Evolutionary conservation across 768 basidiomycete species (phyloP), one percentile per base, ranked within the genome.

Genomic region (Boletus coccyginus): DNA sequence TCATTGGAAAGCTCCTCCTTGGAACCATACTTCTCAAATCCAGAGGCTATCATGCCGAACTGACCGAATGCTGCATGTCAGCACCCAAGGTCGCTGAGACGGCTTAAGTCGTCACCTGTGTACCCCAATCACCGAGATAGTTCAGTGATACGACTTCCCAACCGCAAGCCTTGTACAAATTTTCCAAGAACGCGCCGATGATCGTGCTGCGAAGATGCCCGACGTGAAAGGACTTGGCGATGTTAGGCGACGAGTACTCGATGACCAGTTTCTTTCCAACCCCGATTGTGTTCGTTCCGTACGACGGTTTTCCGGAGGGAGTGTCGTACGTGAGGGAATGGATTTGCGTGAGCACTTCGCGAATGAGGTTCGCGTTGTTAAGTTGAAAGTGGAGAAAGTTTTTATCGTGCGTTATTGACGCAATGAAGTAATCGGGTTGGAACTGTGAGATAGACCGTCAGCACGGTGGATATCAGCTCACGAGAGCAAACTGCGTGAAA

Each of bases 101-200:
- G 29, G 19, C 13, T 31, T 14, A 17, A 3, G n/a, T 21, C 0
- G 17, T 69, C 39, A 93, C 94, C 81, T 98, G 96, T 41, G 94
- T 98, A 24, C 96, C 96, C 96, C 95, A 98, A 68, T 98, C 96
- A 3, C 96, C 96, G 16, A 98, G 82, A 70, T 99, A 99, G 70
- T 99, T 99, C 73, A 98, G 77, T 2, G 89, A 81, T 38, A 83
- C 72, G n/a, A 95, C 94, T 8, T 93, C 83, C 94, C 93, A 98
- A 16, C 96, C 95, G 65, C 88, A 92, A 8, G 92, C 82, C 67
- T 86, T 88, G 78, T 98, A 96, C 41, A 98, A 64, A 73, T 98
- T 98, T 11, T 83, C 78, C 56, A 98, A 73, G 77, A 97, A 97
- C 0, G 92, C 88, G n/a, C 96, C 96, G 67, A 98, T 96, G 71